Percentiles rank a stretch among this genome's conserved stretches.
These are phyloP conservation scores for Fusarium sambucinum DNA, from an alignment of 2,329 filamentous ascomycete genomes.

Conservation along the genomic window DNA sequence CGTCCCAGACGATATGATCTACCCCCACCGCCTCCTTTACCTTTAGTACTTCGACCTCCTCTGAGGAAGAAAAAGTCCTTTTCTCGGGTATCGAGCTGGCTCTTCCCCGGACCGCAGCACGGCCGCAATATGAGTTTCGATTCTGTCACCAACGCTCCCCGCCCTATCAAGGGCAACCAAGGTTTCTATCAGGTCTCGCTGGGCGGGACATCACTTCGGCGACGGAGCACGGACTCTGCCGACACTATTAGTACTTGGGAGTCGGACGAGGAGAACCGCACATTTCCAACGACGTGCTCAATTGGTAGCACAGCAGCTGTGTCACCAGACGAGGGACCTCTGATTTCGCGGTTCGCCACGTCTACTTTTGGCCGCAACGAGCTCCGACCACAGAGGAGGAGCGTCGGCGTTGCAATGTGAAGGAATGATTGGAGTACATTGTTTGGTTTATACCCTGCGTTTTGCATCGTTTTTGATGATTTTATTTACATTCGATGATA, in stretches of 20 bases:
- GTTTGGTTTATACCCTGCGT: constrained; percentile 34
- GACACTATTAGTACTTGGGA: constrained; percentile 65
- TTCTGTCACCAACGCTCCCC: constrained; percentile 67
- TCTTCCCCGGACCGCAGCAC: constrained; percentile 60
- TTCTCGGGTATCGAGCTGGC: constrained; percentile 70
- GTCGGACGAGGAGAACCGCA: constrained; percentile 59
- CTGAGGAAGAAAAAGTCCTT: constrained; percentile 76
- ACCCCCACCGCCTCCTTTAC: constrained; percentile 66
- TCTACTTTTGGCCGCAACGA: constrained; percentile 49
- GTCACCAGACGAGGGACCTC: constrained; percentile 54
- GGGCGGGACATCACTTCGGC: constrained; percentile 47
- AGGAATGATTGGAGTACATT: constrained; percentile 24
- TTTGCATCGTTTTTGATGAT: constrained; percentile 37
- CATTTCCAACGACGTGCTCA: constrained; percentile 63
- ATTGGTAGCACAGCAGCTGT: constrained; percentile 59
- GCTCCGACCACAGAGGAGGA: constrained; percentile 31
- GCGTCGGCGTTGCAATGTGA: constrained; percentile 51
- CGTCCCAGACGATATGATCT: constrained; percentile 50
- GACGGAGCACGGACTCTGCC: constrained; percentile 59
- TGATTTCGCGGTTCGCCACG: constrained; percentile 51
- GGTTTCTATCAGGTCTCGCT: constrained; percentile 69
- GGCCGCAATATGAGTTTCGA: constrained; percentile 59
- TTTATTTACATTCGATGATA: constrained; percentile 46
- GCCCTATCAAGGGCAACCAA: constrained; percentile 62
- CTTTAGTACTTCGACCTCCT: constrained; percentile 69